Evolutionary conservation across 768 basidiomycete species (phyloP).

Genomic region (Naganishia vaughanmartiniae): DNA sequence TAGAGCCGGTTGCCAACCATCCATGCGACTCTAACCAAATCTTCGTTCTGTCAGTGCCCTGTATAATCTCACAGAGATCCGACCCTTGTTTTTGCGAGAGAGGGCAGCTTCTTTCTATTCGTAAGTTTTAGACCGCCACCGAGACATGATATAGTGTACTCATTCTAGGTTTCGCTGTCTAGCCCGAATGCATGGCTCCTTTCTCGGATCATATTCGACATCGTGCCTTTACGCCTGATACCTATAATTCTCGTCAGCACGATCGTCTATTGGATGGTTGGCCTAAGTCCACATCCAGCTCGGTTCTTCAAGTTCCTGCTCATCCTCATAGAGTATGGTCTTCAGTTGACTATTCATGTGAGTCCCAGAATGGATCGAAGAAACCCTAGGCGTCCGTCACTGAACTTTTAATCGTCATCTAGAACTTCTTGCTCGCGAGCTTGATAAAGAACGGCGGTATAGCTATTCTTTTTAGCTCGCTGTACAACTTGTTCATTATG

Average conservation of each 20-base stretch:
- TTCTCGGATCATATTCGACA: slow-evolving; percentile 82
- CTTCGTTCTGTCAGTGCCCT: slow-evolving; percentile 59
- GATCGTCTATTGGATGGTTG: slow-evolving; percentile 70
- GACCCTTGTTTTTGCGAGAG: slow-evolving; percentile 85
- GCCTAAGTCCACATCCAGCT: slow-evolving; percentile 70
- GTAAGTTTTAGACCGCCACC: slow-evolving; percentile 52
- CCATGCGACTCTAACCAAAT: not conserved
- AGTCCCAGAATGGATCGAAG: slow-evolving; percentile 43
- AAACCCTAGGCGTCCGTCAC: not conserved
- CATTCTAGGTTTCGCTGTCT: slow-evolving; percentile 51
- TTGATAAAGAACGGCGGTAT: slow-evolving; percentile 81
- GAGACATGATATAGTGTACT: not conserved
- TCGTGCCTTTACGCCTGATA: slow-evolving; percentile 80
- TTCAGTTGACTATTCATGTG: slow-evolving; percentile 83
- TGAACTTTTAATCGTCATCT: not conserved
- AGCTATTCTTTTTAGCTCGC: slow-evolving; percentile 77
- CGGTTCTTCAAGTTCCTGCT: slow-evolving; percentile 94
- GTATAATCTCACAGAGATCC: slow-evolving; percentile 78
- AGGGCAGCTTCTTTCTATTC: slow-evolving; percentile 81
- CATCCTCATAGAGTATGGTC: slow-evolving; percentile 77
- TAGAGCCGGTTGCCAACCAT: not conserved
- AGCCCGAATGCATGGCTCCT: slow-evolving; percentile 81
- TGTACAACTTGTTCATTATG: slow-evolving; percentile 56
- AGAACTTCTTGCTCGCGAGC: slow-evolving; percentile 86
- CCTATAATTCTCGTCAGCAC: slow-evolving; percentile 79